Evolutionary conservation across 1,284 basidiomycete species (phyloP).

Genomic region (Xerocomus minutiporus): DNA sequence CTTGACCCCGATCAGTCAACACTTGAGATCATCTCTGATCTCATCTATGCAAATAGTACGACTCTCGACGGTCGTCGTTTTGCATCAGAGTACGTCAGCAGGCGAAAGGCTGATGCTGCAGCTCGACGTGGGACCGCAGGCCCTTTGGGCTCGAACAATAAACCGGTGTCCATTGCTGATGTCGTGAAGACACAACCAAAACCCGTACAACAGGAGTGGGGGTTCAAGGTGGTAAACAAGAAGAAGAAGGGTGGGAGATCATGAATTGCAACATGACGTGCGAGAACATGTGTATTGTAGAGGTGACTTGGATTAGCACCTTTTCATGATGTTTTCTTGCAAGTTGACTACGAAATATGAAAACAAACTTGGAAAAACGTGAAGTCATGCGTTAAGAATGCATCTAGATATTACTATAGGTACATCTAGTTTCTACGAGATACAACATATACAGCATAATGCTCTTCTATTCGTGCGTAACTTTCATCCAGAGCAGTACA

Average conservation of each 20-base stretch:
- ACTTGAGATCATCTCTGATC: slow-evolving; percentile 85
- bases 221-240: slow-evolving; percentile 89
- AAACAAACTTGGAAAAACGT: not conserved
- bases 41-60: slow-evolving; percentile 90
- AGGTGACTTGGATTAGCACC: slow-evolving; percentile 26
- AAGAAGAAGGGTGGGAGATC: slow-evolving; percentile 77
- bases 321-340: slow-evolving; percentile 4
- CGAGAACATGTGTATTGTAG: slow-evolving; percentile 13
- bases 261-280: slow-evolving; percentile 16
- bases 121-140: slow-evolving; percentile 42
- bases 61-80: slow-evolving; percentile 95
- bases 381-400: not conserved
- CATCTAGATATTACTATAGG: slow-evolving; percentile 15
- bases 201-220: slow-evolving; percentile 70
- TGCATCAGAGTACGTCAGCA: slow-evolving; percentile 84
- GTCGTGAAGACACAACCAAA: slow-evolving; percentile 88
- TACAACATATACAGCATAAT: slow-evolving; percentile 11
- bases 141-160: slow-evolving; percentile 40
- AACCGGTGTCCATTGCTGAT: slow-evolving; percentile 73
- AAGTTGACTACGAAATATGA: not conserved
- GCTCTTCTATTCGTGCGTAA: slow-evolving; percentile 18
- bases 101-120: slow-evolving; percentile 75
- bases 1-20: slow-evolving; percentile 80
- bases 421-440: slow-evolving; percentile 21
- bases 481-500: not conserved